Evolutionary conservation across 768 basidiomycete genomes (phyloP).

Genomic region (Lactarius psammicola): DNA sequence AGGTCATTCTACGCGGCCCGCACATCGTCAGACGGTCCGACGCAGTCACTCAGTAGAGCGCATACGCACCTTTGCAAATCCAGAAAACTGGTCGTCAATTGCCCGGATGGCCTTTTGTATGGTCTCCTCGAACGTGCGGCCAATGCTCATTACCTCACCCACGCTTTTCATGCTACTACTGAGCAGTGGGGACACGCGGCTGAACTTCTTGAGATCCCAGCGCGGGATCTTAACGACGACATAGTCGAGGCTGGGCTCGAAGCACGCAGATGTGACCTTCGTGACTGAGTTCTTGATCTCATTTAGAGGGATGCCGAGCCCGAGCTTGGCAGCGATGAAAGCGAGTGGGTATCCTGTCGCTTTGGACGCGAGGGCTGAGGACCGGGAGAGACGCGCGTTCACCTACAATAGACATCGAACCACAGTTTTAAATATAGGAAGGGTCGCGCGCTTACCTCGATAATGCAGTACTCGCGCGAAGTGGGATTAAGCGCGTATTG

Average conservation of each 20-base stretch:
- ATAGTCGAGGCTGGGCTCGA: slow-evolving; percentile 97
- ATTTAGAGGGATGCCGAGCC: slow-evolving; percentile 94
- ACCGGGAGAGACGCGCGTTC: slow-evolving; percentile 97
- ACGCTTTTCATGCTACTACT: slow-evolving; percentile 99
- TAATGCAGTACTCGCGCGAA: slow-evolving; percentile 97
- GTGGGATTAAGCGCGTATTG: slow-evolving; percentile 96
- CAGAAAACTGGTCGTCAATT: slow-evolving; percentile 92
- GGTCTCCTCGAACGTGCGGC: slow-evolving; percentile 97
- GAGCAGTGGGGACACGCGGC: slow-evolving; percentile 81
- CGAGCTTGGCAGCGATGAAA: slow-evolving; percentile 97
- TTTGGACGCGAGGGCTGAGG: slow-evolving; percentile 96
- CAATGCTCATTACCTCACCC: slow-evolving; percentile 99
- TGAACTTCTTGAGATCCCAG: slow-evolving; percentile 99
- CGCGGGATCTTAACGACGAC: slow-evolving; percentile 98
- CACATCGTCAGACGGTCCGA: background rate
- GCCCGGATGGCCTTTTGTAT: slow-evolving; percentile 97
- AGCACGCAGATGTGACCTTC: slow-evolving; percentile 94
- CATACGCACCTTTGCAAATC: slow-evolving; percentile 75
- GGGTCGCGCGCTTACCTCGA: slow-evolving; percentile 59
- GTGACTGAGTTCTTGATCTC: slow-evolving; percentile 98
- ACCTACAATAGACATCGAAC: slow-evolving; percentile 43
- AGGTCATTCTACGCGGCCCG: slow-evolving; percentile 66
- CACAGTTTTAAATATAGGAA: background rate
- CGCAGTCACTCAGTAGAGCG: background rate
- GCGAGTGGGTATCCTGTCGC: slow-evolving; percentile 98